Evolutionary conservation across 495 filamentous ascomycete genomes (phyloP).

Genomic region (Aspergillus ostianus): DNA sequence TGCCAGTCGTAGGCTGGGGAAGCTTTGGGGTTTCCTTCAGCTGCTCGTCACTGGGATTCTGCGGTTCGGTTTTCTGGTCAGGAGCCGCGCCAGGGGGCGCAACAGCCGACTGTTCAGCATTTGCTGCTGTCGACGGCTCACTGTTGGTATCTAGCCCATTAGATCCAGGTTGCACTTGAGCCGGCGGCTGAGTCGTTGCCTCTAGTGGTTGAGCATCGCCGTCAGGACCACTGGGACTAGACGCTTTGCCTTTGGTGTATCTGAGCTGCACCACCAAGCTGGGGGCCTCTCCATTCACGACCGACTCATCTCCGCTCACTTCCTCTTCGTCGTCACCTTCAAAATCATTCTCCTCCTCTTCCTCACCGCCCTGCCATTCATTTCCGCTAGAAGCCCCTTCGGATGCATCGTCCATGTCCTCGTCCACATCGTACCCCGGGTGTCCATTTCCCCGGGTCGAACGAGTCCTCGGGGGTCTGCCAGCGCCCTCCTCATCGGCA

Average conservation of each 20-base stretch:
- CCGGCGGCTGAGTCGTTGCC: neutral
- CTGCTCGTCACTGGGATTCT: neutral
- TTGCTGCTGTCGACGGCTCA: neutral
- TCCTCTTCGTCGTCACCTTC: conserved; percentile 67
- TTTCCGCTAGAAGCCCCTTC: conserved; percentile 59
- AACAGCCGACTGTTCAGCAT: conserved; percentile 2
- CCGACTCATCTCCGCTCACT: conserved; percentile 55
- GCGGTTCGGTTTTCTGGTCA: neutral
- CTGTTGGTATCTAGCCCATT: neutral
- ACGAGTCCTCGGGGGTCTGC: conserved; percentile 32
- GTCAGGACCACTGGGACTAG: conserved; percentile 16
- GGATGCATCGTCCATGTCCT: conserved; percentile 65
- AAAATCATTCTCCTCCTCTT: conserved; percentile 66
- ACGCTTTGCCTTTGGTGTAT: conserved; percentile 38
- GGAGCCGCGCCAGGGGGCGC: neutral
- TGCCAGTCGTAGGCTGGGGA: conserved; percentile 2
- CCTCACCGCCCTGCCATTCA: conserved; percentile 68
- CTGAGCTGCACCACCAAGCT: conserved; percentile 68
- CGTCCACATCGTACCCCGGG: conserved; percentile 50
- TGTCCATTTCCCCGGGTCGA: conserved; percentile 41
- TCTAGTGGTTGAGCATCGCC: conserved; percentile 11
- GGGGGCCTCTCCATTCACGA: conserved; percentile 52
- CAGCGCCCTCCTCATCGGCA: conserved; percentile 31
- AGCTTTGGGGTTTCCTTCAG: neutral
- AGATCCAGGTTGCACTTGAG: neutral